Evolutionary conservation across 768 basidiomycete species (phyloP), one percentile per base, ranked within the genome.

Genomic region (Pholiota conissans): DNA sequence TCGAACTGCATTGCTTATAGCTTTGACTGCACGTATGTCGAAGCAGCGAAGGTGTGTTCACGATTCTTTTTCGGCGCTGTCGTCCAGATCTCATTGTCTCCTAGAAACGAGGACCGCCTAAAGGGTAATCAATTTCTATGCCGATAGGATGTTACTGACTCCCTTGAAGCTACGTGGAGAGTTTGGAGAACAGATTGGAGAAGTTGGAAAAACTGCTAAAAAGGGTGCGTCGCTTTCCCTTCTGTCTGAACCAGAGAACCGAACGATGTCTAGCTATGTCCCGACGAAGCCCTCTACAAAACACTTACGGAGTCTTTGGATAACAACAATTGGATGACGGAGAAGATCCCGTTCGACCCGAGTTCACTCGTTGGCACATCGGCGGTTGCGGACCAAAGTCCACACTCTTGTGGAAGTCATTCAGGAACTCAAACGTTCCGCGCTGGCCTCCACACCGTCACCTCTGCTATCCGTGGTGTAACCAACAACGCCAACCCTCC

Each of bases 11-110:
- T 82, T 26, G 76, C 84, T 3, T 87, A 83, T 65, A 82, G 76
- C 60, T 79, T 79, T 37, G 82, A 86, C 5, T 91, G 89, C 71
- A 85, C 84, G 0, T 89, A 91, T 68, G 73, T 86, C 49, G 85
- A 88, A 67, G 80, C 84, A 1, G 86, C 85, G 24, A 87, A 87
- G 80, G 86, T 86, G 59, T 40, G 79, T 34, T 42, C n/a, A n/a
- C n/a, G 14, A 30, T 50, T 49, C 24, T 34, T 2, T 32, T 26
- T 49, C 20, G 29, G 76, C 65, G 64, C 37, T 45, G 7, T 22
- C 56, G 18, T 40, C 45, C 49, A 34, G 58, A 6, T 53, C 56
- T 30, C 34, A 58, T 11, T 20, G 29, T 40, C 27, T 56, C 18
- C 13, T 59, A 80, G 79, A 80, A 79, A 72, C 83, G 86, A 16